Conservation (phyloP, 768 basidiomycete genomes). For the Leccinum broughii region DNA sequence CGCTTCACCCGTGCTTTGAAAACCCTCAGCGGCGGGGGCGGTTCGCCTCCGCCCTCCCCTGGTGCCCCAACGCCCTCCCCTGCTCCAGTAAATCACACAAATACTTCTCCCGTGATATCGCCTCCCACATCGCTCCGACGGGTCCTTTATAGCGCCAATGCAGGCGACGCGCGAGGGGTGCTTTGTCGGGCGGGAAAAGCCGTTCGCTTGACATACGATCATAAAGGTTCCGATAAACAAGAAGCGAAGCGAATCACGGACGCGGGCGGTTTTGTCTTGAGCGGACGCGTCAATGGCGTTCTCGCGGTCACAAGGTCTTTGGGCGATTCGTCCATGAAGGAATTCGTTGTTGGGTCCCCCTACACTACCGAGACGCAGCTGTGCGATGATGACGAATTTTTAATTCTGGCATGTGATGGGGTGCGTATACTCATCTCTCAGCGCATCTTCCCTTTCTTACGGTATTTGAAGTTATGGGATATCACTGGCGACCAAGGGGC, state of each 20-base stretch:
- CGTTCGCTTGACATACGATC: constrained; percentile 94
- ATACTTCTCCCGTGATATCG: constrained; percentile 31
- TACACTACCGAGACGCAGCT: constrained; percentile 98
- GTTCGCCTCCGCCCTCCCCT: constrained; percentile 22
- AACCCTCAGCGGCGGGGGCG: constrained; percentile 42
- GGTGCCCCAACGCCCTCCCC: constrained; percentile 5
- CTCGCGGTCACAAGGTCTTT: constrained; percentile 94
- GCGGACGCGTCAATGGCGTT: constrained; percentile 97
- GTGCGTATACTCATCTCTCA: constrained; percentile 51
- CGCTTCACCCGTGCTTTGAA: constrained; percentile 58
- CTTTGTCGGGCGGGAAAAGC: constrained; percentile 89
- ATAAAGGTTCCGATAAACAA: constrained; percentile 96
- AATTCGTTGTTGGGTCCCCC: constrained; percentile 96
- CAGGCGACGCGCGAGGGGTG: constrained; percentile 94
- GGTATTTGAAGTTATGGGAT: constrained; percentile 81
- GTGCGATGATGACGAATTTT: constrained; percentile 87
- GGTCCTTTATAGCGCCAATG: constrained; percentile 94
- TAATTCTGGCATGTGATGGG: constrained; percentile 97
- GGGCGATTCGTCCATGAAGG: constrained; percentile 98
- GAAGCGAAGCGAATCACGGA: constrained; percentile 98
- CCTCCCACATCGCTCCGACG: constrained; percentile 59
- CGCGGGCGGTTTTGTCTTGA: constrained; percentile 98
- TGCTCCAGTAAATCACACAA: constrained; percentile 34
- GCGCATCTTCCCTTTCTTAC: constrained; percentile 8
- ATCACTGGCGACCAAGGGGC: constrained; percentile 90